Conservation (phyloP, 2,329 filamentous ascomycete genomes). For the Fusarium brachygibbosum region DNA sequence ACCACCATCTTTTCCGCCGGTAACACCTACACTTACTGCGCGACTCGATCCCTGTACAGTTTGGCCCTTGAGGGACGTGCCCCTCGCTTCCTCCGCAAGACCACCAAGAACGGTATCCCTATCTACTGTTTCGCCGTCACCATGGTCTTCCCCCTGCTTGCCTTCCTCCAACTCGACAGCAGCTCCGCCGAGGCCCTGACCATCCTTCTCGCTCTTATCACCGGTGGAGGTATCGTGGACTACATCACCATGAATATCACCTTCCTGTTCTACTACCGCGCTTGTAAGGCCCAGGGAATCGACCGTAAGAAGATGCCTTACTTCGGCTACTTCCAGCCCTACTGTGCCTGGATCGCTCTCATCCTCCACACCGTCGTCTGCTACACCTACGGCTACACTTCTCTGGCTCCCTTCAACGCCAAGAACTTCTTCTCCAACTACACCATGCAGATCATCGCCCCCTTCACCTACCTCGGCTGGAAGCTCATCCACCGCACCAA, state of each 20-base stretch:
- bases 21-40: conserved; percentile 54
- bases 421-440: conserved; percentile 62
- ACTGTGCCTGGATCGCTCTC: conserved; percentile 38
- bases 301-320: conserved; percentile 64
- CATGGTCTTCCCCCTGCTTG: conserved; percentile 62
- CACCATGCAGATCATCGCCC: conserved; percentile 63
- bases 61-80: conserved; percentile 68
- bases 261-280: conserved; percentile 70
- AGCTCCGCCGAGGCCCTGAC: conserved; percentile 58
- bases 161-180: conserved; percentile 60
- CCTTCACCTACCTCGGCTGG: conserved; percentile 65
- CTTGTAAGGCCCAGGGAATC: conserved; percentile 62
- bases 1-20: conserved; percentile 60
- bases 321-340: conserved; percentile 55
- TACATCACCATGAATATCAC: conserved; percentile 68
- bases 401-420: conserved; percentile 64
- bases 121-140: conserved; percentile 64
- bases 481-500: conserved; percentile 70
- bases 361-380: conserved; percentile 49
- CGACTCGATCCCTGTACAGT: conserved; percentile 68
- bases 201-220: conserved; percentile 62
- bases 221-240: conserved; percentile 63
- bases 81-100: conserved; percentile 64
- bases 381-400: conserved; percentile 64
- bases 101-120: conserved; percentile 67